Evolutionary conservation across 2,329 filamentous ascomycete species (phyloP).

Genomic region (Cladophialophora chaetospira): DNA sequence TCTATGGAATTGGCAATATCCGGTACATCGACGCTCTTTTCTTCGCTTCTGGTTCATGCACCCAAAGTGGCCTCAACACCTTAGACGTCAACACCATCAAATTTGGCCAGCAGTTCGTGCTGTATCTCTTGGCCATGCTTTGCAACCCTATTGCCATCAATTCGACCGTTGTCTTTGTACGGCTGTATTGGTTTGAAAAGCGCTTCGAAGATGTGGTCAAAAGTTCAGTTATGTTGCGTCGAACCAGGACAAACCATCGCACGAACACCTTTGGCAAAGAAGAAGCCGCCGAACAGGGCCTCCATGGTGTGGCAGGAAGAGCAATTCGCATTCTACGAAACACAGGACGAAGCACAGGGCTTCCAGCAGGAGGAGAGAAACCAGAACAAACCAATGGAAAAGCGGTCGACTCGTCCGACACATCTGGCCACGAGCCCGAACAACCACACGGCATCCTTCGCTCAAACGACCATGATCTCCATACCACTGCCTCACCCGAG

Average conservation of each 20-base stretch:
- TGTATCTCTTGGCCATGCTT: conserved; percentile 71
- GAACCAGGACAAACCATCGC: conserved; percentile 55
- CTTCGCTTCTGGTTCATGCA: conserved; percentile 81
- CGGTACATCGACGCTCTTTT: conserved; percentile 85
- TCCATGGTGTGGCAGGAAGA: conserved; percentile 33
- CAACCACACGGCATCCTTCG: not conserved
- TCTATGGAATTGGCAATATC: conserved; percentile 68
- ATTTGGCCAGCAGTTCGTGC: conserved; percentile 71
- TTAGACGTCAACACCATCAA: conserved; percentile 65
- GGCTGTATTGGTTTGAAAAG: conserved; percentile 98
- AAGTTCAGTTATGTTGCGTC: conserved; percentile 69
- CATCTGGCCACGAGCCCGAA: conserved; percentile 2
- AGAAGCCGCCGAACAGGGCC: conserved; percentile 36
- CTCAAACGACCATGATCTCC: conserved; percentile 48
- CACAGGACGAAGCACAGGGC: conserved; percentile 19
- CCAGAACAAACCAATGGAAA: conserved; percentile 27
- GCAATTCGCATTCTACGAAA: conserved; percentile 37
- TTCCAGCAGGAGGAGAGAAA: conserved; percentile 13
- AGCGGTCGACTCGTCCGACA: conserved; percentile 29
- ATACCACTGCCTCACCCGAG: conserved; percentile 38
- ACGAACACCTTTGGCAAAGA: conserved; percentile 51
- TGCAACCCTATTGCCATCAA: conserved; percentile 85
- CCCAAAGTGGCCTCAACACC: conserved; percentile 91
- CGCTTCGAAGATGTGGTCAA: conserved; percentile 81
- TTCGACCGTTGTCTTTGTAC: conserved; percentile 83